Evolutionary conservation across 1,284 basidiomycete species (phyloP).

Genomic region (Ceratobasidium sp.): DNA sequence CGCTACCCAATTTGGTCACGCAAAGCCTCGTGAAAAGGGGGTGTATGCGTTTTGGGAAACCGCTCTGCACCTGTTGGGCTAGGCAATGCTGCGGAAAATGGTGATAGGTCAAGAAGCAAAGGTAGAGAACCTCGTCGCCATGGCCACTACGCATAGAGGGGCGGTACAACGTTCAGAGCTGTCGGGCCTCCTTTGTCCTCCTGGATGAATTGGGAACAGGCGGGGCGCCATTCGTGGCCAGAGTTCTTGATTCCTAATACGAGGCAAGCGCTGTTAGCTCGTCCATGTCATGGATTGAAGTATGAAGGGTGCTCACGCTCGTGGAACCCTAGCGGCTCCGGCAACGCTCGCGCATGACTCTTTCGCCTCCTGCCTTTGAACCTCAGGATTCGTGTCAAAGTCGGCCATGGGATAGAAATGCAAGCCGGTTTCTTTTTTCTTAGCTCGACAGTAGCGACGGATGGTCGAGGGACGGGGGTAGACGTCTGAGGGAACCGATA

Average conservation of each 20-base stretch:
- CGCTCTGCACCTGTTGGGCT: background rate
- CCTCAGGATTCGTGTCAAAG: constrained; percentile 1
- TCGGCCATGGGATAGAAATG: constrained; percentile 23
- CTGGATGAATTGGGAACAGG: background rate
- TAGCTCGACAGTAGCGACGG: background rate
- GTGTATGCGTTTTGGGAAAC: background rate
- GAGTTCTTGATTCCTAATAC: constrained; percentile 33
- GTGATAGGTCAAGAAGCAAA: background rate
- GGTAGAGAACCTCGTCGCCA: constrained; percentile 3
- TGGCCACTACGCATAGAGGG: constrained; percentile 13
- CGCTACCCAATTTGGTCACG: background rate
- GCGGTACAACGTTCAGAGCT: background rate
- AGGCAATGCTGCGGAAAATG: background rate
- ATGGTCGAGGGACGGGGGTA: background rate
- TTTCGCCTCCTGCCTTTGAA: constrained; percentile 14
- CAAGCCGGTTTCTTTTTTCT: constrained; percentile 1
- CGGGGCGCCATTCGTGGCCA: constrained; percentile 40
- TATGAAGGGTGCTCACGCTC: constrained; percentile 26
- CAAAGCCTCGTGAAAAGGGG: background rate
- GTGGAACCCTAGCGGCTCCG: constrained; percentile 43
- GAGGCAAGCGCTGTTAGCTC: background rate
- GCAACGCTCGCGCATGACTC: constrained; percentile 12
- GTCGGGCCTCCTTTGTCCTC: constrained; percentile 34
- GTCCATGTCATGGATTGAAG: background rate
- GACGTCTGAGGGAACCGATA: constrained; percentile 17